Conservation (phyloP, 768 basidiomycete genomes). For the Phaffia australis region DNA sequence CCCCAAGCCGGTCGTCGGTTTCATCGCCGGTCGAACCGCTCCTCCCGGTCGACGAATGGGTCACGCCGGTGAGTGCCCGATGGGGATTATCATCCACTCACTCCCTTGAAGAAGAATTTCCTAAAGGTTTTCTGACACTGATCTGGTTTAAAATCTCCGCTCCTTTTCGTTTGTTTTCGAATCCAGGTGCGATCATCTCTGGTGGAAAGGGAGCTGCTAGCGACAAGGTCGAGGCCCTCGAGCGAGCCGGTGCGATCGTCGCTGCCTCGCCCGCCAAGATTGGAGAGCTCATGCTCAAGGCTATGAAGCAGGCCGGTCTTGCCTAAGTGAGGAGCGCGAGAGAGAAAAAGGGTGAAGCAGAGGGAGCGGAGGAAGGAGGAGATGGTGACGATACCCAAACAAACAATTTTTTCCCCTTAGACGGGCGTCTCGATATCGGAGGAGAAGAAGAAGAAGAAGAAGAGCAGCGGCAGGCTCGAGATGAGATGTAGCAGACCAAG, state of each 20-base stretch:
- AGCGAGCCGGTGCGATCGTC: constrained; percentile 84
- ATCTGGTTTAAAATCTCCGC: not conserved
- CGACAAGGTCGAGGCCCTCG: constrained; percentile 74
- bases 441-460: too few relatives aligned
- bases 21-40: constrained; percentile 95
- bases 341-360: too few relatives aligned
- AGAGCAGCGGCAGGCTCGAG: too few relatives aligned
- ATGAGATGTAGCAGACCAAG: too few relatives aligned
- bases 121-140: constrained; percentile 39
- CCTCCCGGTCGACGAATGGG: constrained; percentile 95
- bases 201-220: constrained; percentile 94
- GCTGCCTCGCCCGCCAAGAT: constrained; percentile 94
- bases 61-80: constrained; percentile 1
- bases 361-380: too few relatives aligned
- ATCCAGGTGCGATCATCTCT: constrained; percentile 92
- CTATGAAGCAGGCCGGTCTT: constrained; percentile 32
- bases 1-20: constrained; percentile 93
- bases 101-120: too few relatives aligned
- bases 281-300: constrained; percentile 73
- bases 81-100: not conserved
- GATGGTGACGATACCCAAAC: too few relatives aligned
- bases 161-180: not conserved
- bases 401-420: too few relatives aligned
- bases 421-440: too few relatives aligned
- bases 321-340: constrained; percentile 18